Conservation (phyloP, 176 grass and related monocot genomes). For the Oryza punctata region DNA sequence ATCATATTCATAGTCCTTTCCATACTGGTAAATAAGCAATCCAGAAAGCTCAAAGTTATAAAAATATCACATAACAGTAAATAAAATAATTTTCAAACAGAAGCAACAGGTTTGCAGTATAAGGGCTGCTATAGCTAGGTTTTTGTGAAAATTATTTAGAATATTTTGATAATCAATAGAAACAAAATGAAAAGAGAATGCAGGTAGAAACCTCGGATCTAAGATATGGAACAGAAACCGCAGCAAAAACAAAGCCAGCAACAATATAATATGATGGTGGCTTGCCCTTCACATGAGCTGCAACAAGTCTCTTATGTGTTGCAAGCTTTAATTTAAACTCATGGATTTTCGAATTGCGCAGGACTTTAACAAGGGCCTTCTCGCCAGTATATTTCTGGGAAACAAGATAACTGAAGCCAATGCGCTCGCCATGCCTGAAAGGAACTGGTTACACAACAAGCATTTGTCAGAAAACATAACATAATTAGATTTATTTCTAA, state of each 20-base stretch:
- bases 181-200: slow-evolving; percentile 7
- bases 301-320: slow-evolving; percentile 81
- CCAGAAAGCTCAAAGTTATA: slow-evolving; percentile 5
- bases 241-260: slow-evolving; percentile 95
- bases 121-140: not conserved
- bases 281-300: slow-evolving; percentile 84
- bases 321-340: slow-evolving; percentile 87
- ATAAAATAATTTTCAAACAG: not conserved
- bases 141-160: not conserved
- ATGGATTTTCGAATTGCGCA: slow-evolving; percentile 70
- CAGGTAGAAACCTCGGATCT: slow-evolving; percentile 74
- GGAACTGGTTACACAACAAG: slow-evolving; percentile 59
- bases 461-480: not conserved
- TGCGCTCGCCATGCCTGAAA: slow-evolving; percentile 98
- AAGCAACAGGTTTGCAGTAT: slow-evolving; percentile 13
- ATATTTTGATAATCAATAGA: not conserved
- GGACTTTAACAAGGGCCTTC: slow-evolving; percentile 77
- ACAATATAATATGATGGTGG: slow-evolving; percentile 99
- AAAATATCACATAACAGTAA: not conserved
- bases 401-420: slow-evolving; percentile 95
- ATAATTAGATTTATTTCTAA: not conserved
- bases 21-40: slow-evolving; percentile 65
- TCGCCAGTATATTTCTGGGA: slow-evolving; percentile 98
- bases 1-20: slow-evolving; percentile 96
- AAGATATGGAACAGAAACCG: slow-evolving; percentile 94